Base-by-base conservation (phyloP, 2,329 filamentous ascomycete genomes). In the Colletotrichum karsti region DNA sequence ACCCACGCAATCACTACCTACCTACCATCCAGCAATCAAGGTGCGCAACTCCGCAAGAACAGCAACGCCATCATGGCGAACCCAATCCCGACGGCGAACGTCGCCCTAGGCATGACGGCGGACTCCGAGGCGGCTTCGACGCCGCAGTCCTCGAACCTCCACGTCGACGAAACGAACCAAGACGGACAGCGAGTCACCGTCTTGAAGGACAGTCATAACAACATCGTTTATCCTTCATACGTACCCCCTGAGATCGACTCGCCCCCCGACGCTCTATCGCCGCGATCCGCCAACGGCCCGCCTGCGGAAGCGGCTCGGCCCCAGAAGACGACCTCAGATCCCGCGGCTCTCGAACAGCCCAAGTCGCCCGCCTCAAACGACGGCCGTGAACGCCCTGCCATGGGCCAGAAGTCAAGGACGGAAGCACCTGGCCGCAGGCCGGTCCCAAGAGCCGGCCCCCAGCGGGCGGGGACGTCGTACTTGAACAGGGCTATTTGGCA, bases 161-260 rank as follows among this genome's bases (percentile, higher is more conserved):
- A 71, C 7, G 71, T 77, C 54, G 76, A 79, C 24, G 73, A 73
- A 18, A 69, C 72, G 9, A 22, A 63, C 15, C 66, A 69, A 7
- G 46, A 73, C 1, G 79, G 77, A 44, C 75, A 75, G 4, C 58
- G 63, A 1, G 71, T 71, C 26, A 77, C 74, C 5, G 66, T 81
- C 5, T 70, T 78, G n/a, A 74, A 75, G 62, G 77, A 80, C 54
- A 69, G 63, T 9, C 51, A 72, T 7, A 77, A 77, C 35, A 66
- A 74, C 33, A 67, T 80, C 24, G 74, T 73, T 3, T 81, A 75
- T 55, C 79, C 79, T 8, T 69, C 72, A 24, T 70, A 72, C 7
- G 75, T 81, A 3, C 79, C 79, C 5, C 77, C 76, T 1, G 68
- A 71, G 12, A 73, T 74, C 3, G 54, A 72, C 41, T 73, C 73